phyloP scores from a whole-genome alignment of 768 basidiomycete genomes.

The Termitomyces sp. region DNA sequence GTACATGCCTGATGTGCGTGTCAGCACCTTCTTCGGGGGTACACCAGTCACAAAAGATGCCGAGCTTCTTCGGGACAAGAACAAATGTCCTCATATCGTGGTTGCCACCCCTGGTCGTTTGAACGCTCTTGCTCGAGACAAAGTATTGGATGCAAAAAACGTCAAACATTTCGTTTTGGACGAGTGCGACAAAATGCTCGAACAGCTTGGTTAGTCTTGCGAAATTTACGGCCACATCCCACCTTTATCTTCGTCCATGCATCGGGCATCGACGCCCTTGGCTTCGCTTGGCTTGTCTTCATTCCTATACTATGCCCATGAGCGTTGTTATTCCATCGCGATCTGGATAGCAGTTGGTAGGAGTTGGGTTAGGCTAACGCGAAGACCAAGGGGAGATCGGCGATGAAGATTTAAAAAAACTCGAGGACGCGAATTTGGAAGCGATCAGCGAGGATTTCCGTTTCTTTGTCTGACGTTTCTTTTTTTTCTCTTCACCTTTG shows the following conservation, averaged over 20 bases:
- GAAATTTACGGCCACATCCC: slow-evolving; percentile 58
- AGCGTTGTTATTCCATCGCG: slow-evolving; percentile 31
- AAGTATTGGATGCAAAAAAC: slow-evolving; percentile 89
- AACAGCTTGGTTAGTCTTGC: slow-evolving; percentile 99
- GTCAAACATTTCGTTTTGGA: slow-evolving; percentile 99
- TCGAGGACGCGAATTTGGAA: slow-evolving; percentile 29
- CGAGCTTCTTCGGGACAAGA: slow-evolving; percentile 91
- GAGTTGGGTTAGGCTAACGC: slow-evolving; percentile 32
- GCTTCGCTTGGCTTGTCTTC: slow-evolving; percentile 35
- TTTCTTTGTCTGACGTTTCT: slow-evolving; percentile 13
- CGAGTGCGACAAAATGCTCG: slow-evolving; percentile 99
- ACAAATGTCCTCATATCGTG: slow-evolving; percentile 96
- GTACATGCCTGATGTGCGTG: slow-evolving; percentile 99
- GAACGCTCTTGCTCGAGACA: slow-evolving; percentile 94
- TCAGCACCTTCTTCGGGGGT: slow-evolving; percentile 97
- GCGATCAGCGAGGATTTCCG: slow-evolving; percentile 30
- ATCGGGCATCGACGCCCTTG: slow-evolving; percentile 27
- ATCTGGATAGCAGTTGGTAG: slow-evolving; percentile 33
- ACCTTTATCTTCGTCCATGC: slow-evolving; percentile 46
- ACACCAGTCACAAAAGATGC: slow-evolving; percentile 92
- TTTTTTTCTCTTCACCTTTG: slow-evolving; percentile 21
- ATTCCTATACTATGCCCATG: slow-evolving; percentile 29
- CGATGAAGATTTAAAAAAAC: slow-evolving; percentile 24
- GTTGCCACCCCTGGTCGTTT: slow-evolving; percentile 97
- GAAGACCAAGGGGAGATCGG: slow-evolving; percentile 22